Base-by-base conservation (phyloP, 805 yeast genomes). In the Pichia phayaonensis region DNA sequence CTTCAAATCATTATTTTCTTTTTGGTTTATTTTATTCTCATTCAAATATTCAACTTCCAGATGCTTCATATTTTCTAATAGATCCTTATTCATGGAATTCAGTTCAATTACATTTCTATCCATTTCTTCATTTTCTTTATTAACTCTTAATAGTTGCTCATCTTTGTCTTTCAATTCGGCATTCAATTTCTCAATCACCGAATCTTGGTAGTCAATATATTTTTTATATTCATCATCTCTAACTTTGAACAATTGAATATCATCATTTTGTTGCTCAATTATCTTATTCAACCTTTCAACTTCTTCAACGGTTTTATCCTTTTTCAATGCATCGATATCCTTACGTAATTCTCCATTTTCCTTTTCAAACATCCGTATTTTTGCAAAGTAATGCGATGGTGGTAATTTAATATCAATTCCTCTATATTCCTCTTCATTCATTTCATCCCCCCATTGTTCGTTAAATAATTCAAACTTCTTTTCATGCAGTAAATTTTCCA, bases 401-500 rank as follows among this genome's bases (percentile, higher is more conserved):
- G 68, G 68, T 10, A 64, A 53, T 36, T 49, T 54, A 11, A 66
- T 52, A 20, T 56, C 52, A 40, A 59, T 59, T 13, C 62, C 48
- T 8, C n/a, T 10, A 41, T 24, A 41, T n/a, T 41, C 26, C 24
- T 40, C 42, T 8, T 16, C 34, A 2, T 27, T 18, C 10, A 18
- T 8, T 2, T n/a, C 18, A 24, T 24, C n/a, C 12, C 23, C 43
- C 22, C 26, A 16, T 18, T 24, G 15, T 24, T 41, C 43, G 13
- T 41, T 8, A 16, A 23, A 24, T 10, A 24, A 24, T 41, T 75
- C 75, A 59, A 75, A 80, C 55, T 79, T 87, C 48, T 81, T 84
- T 54, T 86, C 88, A 61, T 89, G 94, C 16, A 90, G 67, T 39
- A 89, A 66, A 49, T 79, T 83, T 58, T 90, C 97, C 47, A 92